A percentile compares a stretch with the other conserved stretches of the same genome.
phyloP scores from a whole-genome alignment of 306 rosid species.

The Pterocarpus santalinus region DNA sequence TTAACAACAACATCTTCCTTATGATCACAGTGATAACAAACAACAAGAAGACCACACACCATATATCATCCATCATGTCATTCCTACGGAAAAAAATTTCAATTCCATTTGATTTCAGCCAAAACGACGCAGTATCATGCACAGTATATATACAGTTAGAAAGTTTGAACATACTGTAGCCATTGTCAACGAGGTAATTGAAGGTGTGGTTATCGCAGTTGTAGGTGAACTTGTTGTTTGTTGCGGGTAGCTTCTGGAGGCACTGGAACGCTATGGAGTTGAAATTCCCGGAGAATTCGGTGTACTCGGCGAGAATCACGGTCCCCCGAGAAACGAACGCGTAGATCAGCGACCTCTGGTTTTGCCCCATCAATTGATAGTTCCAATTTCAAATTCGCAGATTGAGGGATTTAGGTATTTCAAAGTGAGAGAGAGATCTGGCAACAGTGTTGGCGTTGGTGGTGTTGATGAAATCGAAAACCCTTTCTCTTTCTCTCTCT shows the following conservation, averaged over 20 bases:
- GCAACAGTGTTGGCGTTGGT: not conserved
- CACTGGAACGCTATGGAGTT: constrained; percentile 62
- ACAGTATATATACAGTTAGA: not conserved
- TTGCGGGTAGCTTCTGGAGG: constrained; percentile 61
- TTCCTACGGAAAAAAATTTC: not conserved
- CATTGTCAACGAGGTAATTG: constrained; percentile 59
- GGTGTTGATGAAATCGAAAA: not conserved
- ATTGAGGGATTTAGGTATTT: not conserved
- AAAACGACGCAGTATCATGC: not conserved
- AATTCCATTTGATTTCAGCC: no score
- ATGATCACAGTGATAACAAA: not conserved
- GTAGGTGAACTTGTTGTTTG: constrained; percentile 65
- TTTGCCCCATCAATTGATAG: constrained; percentile 43
- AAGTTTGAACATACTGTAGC: constrained; percentile 46
- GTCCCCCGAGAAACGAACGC: constrained; percentile 62
- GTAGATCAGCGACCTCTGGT: constrained; percentile 59
- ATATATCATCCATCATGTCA: not conserved
- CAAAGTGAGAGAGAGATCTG: not conserved
- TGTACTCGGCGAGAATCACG: constrained; percentile 56
- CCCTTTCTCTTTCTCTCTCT: constrained; percentile 4
- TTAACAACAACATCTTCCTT: not conserved
- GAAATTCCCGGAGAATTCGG: constrained; percentile 61
- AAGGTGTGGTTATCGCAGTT: constrained; percentile 63
- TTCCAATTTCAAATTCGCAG: not conserved
- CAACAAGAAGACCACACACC: not conserved